Conservation (phyloP, 1,284 basidiomycete species). For the Ceratobasidium sp. region DNA sequence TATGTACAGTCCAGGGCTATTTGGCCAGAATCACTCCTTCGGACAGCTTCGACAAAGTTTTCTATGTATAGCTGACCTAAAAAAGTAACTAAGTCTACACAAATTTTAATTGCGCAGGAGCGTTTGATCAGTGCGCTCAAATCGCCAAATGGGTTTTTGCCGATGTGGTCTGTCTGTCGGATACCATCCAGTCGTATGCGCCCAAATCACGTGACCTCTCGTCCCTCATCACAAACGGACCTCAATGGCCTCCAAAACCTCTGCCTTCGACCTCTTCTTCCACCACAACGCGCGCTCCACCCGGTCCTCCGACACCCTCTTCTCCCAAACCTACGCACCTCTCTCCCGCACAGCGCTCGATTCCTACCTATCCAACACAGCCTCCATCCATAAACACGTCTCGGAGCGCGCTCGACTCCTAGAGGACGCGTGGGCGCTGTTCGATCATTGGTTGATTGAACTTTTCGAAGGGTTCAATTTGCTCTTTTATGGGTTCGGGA, state of each 20-base stretch:
- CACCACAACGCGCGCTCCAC: constrained; percentile 71
- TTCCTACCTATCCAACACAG: constrained; percentile 61
- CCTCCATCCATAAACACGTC: constrained; percentile 54
- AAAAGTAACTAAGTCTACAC: too few species aligned
- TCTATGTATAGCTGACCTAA: too few species aligned
- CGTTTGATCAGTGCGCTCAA: too few species aligned
- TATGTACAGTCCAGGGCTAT: too few species aligned
- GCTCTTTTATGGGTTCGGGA: constrained; percentile 88
- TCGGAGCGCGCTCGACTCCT: constrained; percentile 53
- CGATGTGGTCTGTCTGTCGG: too few species aligned
- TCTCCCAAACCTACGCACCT: constrained; percentile 78
- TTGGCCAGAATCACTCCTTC: too few species aligned
- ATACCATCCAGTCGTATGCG: too few species aligned
- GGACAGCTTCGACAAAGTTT: too few species aligned
- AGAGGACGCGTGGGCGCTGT: constrained; percentile 58
- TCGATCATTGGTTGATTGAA: constrained; percentile 76
- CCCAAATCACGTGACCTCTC: constrained; percentile 37
- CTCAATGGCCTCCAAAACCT: constrained; percentile 42
- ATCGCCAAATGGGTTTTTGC: too few species aligned
- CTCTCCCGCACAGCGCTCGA: constrained; percentile 73
- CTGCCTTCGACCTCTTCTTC: constrained; percentile 86
- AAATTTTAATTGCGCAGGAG: too few species aligned
- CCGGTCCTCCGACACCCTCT: constrained; percentile 81
- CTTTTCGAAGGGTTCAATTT: constrained; percentile 87
- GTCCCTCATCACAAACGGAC: background rate